phyloP scores from a whole-genome alignment of 169 alveolate genomes.

The Cyclospora cayetanensis region DNA sequence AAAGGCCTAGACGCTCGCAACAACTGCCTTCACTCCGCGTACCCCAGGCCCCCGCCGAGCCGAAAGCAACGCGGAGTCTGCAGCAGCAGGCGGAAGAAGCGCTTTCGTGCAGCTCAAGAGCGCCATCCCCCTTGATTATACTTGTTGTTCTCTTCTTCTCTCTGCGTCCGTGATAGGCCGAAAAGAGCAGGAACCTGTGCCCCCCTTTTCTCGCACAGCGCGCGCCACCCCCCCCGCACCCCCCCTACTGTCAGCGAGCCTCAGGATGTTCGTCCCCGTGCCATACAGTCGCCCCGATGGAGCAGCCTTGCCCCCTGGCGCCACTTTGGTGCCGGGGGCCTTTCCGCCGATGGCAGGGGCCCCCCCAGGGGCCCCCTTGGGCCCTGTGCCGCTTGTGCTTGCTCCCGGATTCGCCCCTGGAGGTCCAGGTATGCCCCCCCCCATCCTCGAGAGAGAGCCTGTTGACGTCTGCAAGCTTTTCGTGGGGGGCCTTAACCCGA shows the following conservation, averaged over 20 bases:
- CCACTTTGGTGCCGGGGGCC: not conserved
- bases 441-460: not conserved
- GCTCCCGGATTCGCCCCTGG: not conserved
- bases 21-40: too few relatives aligned
- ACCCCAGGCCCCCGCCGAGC: too few relatives aligned
- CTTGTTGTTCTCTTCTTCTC: too few relatives aligned
- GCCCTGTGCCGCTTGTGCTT: not conserved
- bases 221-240: not conserved
- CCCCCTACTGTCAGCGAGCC: not conserved
- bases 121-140: too few relatives aligned
- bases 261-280: not conserved
- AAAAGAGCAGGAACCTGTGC: too few relatives aligned
- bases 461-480: not conserved
- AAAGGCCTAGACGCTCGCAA: too few relatives aligned
- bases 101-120: too few relatives aligned
- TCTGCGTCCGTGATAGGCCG: too few relatives aligned
- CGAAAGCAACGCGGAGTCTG: too few relatives aligned
- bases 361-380: conserved; percentile 8
- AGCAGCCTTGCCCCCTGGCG: not conserved
- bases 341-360: not conserved
- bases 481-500: conserved; percentile 16
- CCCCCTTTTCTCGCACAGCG: too few relatives aligned
- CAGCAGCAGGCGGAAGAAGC: too few relatives aligned
- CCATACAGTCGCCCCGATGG: not conserved
- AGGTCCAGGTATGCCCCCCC: too few relatives aligned